Evolutionary conservation across 805 yeast species (phyloP), one percentile per base, ranked within the genome.

Genomic region (Candida golubevii): DNA sequence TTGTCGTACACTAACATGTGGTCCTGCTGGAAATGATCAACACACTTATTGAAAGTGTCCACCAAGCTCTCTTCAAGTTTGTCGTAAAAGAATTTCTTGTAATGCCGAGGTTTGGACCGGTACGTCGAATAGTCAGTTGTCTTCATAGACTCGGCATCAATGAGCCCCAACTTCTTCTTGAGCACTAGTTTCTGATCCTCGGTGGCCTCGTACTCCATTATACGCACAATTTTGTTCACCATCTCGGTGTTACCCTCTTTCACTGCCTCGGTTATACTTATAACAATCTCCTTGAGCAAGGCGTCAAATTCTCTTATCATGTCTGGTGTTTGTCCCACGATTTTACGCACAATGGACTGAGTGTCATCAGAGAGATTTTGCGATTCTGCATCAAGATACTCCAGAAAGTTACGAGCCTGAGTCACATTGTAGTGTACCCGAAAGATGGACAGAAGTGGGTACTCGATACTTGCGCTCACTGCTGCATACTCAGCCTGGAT

Each of bases 141-240:
- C 31, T 45, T 51, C 15, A 48, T 35, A 33, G 53, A 49, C 6
- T 41, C 45, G 14, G 55, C 54, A 4, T 50, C 35, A 10, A 54
- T 44, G 27, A 69, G 53, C 26, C 59, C 56, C 45, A 67, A 57
- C 39, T 62, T 63, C 41, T 54, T 44, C 47, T 43, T 74, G 67
- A 65, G 57, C 36, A 42, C 48, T 39, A 50, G 55, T 53, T 82
- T 80, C 48, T 81, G 62, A 57, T 93, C 99, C 57, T 87, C 88
- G 27, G 76, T 71, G 51, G 85, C 87, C 62, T 93, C 99, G 50
- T 69, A 74, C 50, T 89, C 95, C 35, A 93, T 72, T 13, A 93
- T 78, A 51, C 88, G 85, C 35, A 88, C 81, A 38, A 85, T 61
- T 42, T 90, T 79, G 32, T 82, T 81, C 1, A 87, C 80, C 50